Evolutionary conservation across 192 early-diverging fungal genomes (phyloP), one percentile per base, ranked within the genome.

Genomic region (Mortierella antarctica): DNA sequence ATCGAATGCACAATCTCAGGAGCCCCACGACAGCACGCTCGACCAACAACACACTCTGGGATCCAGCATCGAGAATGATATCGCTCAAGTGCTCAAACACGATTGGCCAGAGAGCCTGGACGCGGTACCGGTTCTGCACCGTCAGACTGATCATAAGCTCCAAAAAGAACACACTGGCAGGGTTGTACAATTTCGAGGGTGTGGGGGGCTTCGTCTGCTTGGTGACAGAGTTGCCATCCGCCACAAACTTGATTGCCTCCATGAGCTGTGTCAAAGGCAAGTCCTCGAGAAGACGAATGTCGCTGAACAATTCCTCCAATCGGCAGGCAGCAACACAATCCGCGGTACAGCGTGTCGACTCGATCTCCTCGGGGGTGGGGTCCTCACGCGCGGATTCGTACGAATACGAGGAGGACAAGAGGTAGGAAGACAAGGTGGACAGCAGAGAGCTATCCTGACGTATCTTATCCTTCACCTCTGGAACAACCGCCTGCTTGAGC

Each of bases 1-100:
- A 74, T 4, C 93, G 86, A 48, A 91, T 90, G 47, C 91, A 84
- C 14, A 96, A 83, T 73, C 90, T 68, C 47, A 95, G 77, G n/a
- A 96, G 63, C 8, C 90, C 91, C 7, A 91, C 88, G 7, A 96
- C 93, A 0, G 92, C 89, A 14, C 95, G 84, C 83, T 97, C 93
- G 9, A 97, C 86, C 18, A 95, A 73, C 45, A 93, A 69, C 1
- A 86, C 83, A 57, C 92, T 92, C 45, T 90, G 84, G 10, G 70
- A 84, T 54, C 83, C 85, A 17, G 92, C 89, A 31, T 92, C 84
- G n/a, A 86, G 84, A 18, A 98, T 66, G 59, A 97, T 93, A 20
- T 84, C 86, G 67, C 87, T 87, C 55, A 97, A 84, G 45, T 96
- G 89, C 53, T 86, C 81, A 59, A 90, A 90, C 4, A 95, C 86